A percentile compares a stretch with the other conserved stretches of the same genome.
These are phyloP conservation scores for Rhizophagus sp. DNA, from an alignment of 192 early-diverging fungal species.

Conservation along the genomic window DNA sequence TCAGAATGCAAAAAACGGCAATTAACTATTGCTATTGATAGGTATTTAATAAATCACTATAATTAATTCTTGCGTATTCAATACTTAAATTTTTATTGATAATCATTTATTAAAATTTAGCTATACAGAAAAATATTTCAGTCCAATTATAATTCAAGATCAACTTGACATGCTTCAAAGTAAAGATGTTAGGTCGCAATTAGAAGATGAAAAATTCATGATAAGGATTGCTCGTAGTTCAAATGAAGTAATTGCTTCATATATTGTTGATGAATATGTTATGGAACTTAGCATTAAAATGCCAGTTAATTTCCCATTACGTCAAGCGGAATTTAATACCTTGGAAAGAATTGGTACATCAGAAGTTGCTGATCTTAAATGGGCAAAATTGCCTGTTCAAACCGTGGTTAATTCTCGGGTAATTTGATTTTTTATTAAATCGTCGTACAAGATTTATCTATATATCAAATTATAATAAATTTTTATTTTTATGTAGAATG, in stretches of 20 bases:
- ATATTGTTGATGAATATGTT: conserved; percentile 75
- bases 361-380: conserved; percentile 65
- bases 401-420: conserved; percentile 48
- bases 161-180: conserved; percentile 61
- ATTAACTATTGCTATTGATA: conserved; percentile 69
- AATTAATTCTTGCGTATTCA: background rate
- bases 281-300: conserved; percentile 75
- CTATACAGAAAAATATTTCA: conserved; percentile 74
- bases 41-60: conserved; percentile 31
- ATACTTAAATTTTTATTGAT: no score
- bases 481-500: conserved; percentile 71
- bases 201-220: conserved; percentile 61
- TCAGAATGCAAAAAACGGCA: conserved; percentile 78
- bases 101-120: conserved; percentile 27
- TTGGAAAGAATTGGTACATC: conserved; percentile 65
- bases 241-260: conserved; percentile 70
- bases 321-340: conserved; percentile 69
- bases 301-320: conserved; percentile 69
- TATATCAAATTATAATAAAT: conserved; percentile 53
- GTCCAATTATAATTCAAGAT: conserved; percentile 55
- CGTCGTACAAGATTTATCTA: conserved; percentile 26
- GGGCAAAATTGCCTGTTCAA: conserved; percentile 55
- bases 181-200: conserved; percentile 43
- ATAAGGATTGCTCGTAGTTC: conserved; percentile 62
- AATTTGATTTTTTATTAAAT: conserved; percentile 36